phyloP scores from a whole-genome alignment of 1,284 basidiomycete genomes.

The Malassezia nana region DNA sequence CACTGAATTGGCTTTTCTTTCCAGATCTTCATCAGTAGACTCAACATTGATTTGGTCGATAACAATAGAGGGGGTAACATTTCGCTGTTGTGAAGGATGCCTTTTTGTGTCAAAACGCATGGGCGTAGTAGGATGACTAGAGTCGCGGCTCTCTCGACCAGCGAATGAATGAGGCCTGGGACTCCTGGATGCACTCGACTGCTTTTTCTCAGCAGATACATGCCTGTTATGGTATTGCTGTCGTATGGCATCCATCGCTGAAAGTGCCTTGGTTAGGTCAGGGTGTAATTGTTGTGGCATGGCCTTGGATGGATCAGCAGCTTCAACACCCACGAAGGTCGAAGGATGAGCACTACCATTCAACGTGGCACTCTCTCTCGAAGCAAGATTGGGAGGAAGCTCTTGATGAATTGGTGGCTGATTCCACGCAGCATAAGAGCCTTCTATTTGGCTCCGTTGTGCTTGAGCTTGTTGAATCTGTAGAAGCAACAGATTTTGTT shows the following conservation, averaged over 20 bases:
- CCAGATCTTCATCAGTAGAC: not conserved
- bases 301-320: not conserved
- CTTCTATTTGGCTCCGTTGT: not conserved
- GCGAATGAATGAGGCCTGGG: slow-evolving; percentile 1
- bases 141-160: not conserved
- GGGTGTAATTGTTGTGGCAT: not conserved
- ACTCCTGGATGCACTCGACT: not conserved
- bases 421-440: not conserved
- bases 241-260: slow-evolving; percentile 1
- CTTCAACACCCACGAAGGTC: not conserved
- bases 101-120: not conserved
- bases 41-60: slow-evolving; percentile 8
- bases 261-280: slow-evolving; percentile 6
- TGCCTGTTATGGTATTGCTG: not conserved
- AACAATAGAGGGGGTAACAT: slow-evolving; percentile 12
- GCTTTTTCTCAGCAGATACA: not conserved
- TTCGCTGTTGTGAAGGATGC: not conserved
- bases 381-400: not conserved
- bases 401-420: not conserved
- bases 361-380: not conserved
- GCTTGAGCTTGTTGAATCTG: slow-evolving; percentile 15
- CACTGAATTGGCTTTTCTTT: slow-evolving; percentile 6
- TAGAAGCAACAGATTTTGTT: slow-evolving; percentile 9
- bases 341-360: not conserved
- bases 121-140: not conserved